Evolutionary conservation across 768 basidiomycete genomes (phyloP).

Genomic region (Boletus vinaceobasis): DNA sequence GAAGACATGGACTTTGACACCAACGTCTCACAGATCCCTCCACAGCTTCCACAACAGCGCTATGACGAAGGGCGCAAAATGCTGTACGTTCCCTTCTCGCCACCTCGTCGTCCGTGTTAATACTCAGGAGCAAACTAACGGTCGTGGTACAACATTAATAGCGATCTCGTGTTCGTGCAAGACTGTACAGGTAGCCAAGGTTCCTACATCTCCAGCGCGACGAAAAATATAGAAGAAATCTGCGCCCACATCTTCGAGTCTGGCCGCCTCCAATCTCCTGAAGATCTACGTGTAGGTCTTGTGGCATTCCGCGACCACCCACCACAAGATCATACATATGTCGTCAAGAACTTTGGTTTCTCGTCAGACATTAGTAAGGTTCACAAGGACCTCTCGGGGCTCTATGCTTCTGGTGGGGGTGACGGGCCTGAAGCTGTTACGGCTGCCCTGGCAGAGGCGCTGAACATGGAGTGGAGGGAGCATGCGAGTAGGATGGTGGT

Average conservation of each 20-base stretch:
- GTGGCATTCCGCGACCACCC: slow-evolving; percentile 97
- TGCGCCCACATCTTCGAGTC: slow-evolving; percentile 93
- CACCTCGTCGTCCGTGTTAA: not conserved
- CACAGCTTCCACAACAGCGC: slow-evolving; percentile 35
- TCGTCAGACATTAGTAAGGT: slow-evolving; percentile 88
- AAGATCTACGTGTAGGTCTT: slow-evolving; percentile 89
- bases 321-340: slow-evolving; percentile 93
- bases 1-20: slow-evolving; percentile 73
- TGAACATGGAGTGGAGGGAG: slow-evolving; percentile 89
- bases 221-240: slow-evolving; percentile 95
- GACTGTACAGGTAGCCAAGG: slow-evolving; percentile 94
- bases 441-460: slow-evolving; percentile 80
- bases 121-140: slow-evolving; percentile 18
- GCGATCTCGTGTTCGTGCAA: slow-evolving; percentile 92
- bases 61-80: slow-evolving; percentile 56
- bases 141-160: slow-evolving; percentile 27
- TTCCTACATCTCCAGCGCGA: slow-evolving; percentile 88
- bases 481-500: slow-evolving; percentile 94
- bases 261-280: slow-evolving; percentile 79
- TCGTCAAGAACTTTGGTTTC: slow-evolving; percentile 93
- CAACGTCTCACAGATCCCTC: slow-evolving; percentile 30
- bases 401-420: slow-evolving; percentile 88
- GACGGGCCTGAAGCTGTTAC: slow-evolving; percentile 98
- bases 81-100: slow-evolving; percentile 51
- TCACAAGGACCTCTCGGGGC: slow-evolving; percentile 73